Conservation (phyloP, 169 alveolate species). For the Plasmodium falciparum region DNA sequence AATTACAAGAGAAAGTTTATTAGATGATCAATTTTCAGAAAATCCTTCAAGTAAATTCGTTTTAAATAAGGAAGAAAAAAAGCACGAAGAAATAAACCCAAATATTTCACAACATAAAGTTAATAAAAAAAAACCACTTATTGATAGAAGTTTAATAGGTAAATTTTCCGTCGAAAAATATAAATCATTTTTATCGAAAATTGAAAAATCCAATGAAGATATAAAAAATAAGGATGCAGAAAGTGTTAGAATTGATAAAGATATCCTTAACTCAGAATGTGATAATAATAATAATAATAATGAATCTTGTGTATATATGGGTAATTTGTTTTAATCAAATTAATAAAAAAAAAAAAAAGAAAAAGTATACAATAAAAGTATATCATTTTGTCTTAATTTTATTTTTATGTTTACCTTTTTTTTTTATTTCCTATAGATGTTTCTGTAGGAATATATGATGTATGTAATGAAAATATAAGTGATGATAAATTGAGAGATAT, state of each 20-base stretch:
- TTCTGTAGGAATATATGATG: conserved; percentile 73
- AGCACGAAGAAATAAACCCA: background rate
- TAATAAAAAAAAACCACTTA: conserved; percentile 36
- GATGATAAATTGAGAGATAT: conserved; percentile 47
- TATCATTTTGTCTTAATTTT: background rate
- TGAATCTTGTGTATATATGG: conserved; percentile 58
- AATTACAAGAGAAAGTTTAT: conserved; percentile 45
- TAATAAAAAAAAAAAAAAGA: background rate
- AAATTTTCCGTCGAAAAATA: conserved; percentile 34
- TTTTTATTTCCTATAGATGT: conserved; percentile 48
- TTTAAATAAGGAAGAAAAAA: conserved; percentile 22
- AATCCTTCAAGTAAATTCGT: conserved; percentile 24
- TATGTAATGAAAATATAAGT: conserved; percentile 49
- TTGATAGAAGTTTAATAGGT: conserved; percentile 47
- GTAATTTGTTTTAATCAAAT: conserved; percentile 1
- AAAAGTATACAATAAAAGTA: too few relatives aligned
- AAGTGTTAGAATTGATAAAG: conserved; percentile 44
- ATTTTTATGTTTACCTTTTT: conserved; percentile 18
- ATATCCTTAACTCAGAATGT: conserved; percentile 36
- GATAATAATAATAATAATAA: conserved; percentile 39
- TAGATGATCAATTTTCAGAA: conserved; percentile 63
- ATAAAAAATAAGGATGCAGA: conserved; percentile 56
- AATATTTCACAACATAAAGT: conserved; percentile 13
- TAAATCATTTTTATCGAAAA: conserved; percentile 34
- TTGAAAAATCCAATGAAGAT: conserved; percentile 69